These are phyloP conservation scores for Candida neerlandica DNA, from an alignment of 1,139 yeast species.

Conservation along the genomic window DNA sequence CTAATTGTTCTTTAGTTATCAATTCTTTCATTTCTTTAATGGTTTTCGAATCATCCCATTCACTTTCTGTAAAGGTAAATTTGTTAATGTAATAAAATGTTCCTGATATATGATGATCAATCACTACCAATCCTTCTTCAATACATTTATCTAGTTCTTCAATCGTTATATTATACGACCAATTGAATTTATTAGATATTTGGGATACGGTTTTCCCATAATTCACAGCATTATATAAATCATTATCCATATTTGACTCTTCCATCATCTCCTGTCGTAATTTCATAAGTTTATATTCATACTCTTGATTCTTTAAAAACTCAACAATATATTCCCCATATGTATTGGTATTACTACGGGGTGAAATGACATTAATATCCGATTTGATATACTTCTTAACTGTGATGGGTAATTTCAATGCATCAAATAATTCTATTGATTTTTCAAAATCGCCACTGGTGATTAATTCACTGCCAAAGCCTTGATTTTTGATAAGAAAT, in stretches of 20 bases:
- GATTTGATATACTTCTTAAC: conserved; percentile 35
- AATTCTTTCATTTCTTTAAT: conserved; percentile 18
- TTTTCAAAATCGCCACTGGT: conserved; percentile 34
- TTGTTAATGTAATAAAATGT: conserved; percentile 45
- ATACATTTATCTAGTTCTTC: conserved; percentile 71
- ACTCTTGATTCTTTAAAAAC: conserved; percentile 28
- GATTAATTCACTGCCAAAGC: conserved; percentile 44
- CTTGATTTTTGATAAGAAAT: conserved; percentile 37
- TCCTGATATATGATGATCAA: conserved; percentile 70
- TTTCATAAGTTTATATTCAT: conserved; percentile 28
- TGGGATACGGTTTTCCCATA: conserved; percentile 42
- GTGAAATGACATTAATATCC: conserved; percentile 38
- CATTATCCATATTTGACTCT: conserved; percentile 18
- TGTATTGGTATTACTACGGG: conserved; percentile 21
- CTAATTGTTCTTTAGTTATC: conserved; percentile 23
- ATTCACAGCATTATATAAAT: conserved; percentile 25
- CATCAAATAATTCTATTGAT: conserved; percentile 33
- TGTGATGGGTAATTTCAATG: conserved; percentile 36
- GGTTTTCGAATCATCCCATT: conserved; percentile 17
- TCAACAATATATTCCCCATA: conserved; percentile 29
- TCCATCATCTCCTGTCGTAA: conserved; percentile 24
- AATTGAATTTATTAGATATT: conserved; percentile 42
- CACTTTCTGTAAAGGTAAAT: conserved; percentile 19
- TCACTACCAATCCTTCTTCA: conserved; percentile 55
- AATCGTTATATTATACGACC: conserved; percentile 70